These are phyloP conservation scores for Salix koriyanagi DNA, from an alignment of 345 rosid genomes.

Conservation along the genomic window DNA sequence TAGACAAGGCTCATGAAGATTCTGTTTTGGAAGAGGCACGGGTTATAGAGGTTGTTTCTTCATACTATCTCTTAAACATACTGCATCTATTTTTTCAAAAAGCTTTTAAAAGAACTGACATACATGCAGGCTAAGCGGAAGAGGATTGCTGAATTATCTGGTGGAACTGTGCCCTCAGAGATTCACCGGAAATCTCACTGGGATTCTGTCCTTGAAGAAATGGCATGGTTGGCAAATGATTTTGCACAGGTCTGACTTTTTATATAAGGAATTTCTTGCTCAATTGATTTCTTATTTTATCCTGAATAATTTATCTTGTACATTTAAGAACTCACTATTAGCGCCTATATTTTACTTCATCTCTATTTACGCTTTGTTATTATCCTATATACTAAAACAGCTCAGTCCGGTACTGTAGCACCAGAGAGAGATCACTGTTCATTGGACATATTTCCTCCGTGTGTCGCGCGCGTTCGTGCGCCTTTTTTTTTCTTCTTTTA, in stretches of 20 bases:
- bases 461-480: too few species aligned
- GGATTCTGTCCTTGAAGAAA: constrained; percentile 98
- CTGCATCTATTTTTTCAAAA: constrained; percentile 8
- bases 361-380: neutral
- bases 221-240: constrained; percentile 99
- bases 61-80: constrained; percentile 11
- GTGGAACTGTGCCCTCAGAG: constrained; percentile 44
- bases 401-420: too few species aligned
- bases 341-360: neutral
- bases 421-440: too few species aligned
- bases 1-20: constrained; percentile 67
- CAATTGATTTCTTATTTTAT: constrained; percentile 1
- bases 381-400: too few species aligned
- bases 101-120: constrained; percentile 19
- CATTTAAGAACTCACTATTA: neutral
- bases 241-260: constrained; percentile 76
- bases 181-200: constrained; percentile 62
- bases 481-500: too few species aligned
- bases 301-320: neutral
- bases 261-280: constrained; percentile 12
- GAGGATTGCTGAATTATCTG: constrained; percentile 84
- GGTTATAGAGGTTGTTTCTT: constrained; percentile 60
- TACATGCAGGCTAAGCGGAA: constrained; percentile 72
- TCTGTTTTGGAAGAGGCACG: constrained; percentile 88
- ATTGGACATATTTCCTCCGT: too few species aligned